phyloP scores from a whole-genome alignment of 176 grass and related monocot genomes.

The Raddia distichophylla region DNA sequence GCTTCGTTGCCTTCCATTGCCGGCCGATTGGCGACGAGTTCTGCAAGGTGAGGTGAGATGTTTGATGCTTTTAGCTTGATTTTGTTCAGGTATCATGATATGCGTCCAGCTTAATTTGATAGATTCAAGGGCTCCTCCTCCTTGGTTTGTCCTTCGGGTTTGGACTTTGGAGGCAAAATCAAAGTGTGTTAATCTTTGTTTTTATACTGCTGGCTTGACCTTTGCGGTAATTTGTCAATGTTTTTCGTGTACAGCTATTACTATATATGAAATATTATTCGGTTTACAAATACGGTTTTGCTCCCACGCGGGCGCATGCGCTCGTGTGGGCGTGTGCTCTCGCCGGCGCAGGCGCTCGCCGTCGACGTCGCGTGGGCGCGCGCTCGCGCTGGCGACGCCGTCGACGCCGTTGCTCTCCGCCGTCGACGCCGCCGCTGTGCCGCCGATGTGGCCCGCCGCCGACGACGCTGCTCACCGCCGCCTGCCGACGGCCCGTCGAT shows the following conservation, averaged over 20 bases:
- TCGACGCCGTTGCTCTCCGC: too few relatives aligned
- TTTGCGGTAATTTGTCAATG: background rate
- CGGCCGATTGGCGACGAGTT: background rate
- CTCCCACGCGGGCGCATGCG: too few relatives aligned
- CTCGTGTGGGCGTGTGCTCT: too few relatives aligned
- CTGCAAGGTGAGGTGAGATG: background rate
- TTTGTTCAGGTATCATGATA: background rate
- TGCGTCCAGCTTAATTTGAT: background rate
- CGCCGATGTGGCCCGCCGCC: too few relatives aligned
- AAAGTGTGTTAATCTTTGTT: background rate
- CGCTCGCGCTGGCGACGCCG: too few relatives aligned
- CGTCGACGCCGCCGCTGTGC: too few relatives aligned
- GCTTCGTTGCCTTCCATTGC: conserved; percentile 25
- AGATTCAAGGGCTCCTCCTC: background rate
- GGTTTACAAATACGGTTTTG: too few relatives aligned
- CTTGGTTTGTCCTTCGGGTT: conserved; percentile 23
- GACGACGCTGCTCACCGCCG: too few relatives aligned
- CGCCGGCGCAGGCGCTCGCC: too few relatives aligned
- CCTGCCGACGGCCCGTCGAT: too few relatives aligned
- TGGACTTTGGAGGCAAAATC: background rate
- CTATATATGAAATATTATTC: too few relatives aligned
- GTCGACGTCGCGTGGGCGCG: too few relatives aligned
- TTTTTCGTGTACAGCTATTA: background rate
- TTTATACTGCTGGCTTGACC: background rate
- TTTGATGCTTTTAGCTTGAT: background rate